Conservation (phyloP, 371 early-diverging fungal species). For the Chytridium lagenaria region DNA sequence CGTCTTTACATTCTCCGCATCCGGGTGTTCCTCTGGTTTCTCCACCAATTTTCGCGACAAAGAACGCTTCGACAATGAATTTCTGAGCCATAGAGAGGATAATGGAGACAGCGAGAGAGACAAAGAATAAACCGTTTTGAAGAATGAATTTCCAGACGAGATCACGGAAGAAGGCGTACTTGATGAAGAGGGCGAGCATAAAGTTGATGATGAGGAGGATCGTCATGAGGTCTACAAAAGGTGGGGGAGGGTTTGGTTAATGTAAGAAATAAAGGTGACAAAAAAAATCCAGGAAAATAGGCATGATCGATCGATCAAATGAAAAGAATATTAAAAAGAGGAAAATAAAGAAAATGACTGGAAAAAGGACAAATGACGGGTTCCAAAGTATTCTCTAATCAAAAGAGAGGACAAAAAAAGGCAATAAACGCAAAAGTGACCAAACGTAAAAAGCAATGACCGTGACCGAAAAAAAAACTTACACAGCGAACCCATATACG, state of each 20-base stretch:
- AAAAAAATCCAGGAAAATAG: too few relatives aligned
- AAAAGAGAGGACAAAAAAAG: too few relatives aligned
- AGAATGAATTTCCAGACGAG: slow-evolving; percentile 15
- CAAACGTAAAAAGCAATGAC: too few relatives aligned
- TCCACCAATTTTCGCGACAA: background rate
- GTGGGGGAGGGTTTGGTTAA: too few relatives aligned
- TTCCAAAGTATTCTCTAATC: too few relatives aligned
- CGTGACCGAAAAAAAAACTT: slow-evolving; percentile 3
- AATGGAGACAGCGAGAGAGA: background rate
- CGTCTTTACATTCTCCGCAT: background rate
- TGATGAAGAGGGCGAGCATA: background rate
- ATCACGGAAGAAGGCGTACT: background rate
- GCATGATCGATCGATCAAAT: too few relatives aligned
- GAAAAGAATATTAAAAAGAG: too few relatives aligned
- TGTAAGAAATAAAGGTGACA: too few relatives aligned
- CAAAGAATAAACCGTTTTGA: slow-evolving; percentile 2
- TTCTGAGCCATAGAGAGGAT: background rate
- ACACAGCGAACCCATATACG: slow-evolving; percentile 6
- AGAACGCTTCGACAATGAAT: background rate
- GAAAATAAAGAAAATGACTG: too few relatives aligned
- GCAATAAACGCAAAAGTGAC: too few relatives aligned
- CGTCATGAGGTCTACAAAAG: slow-evolving; percentile 5
- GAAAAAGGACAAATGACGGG: too few relatives aligned
- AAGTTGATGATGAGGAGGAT: slow-evolving; percentile 4
- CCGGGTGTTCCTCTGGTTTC: background rate